Evolutionary conservation across 345 rosid species (phyloP).

Genomic region (Carallia brachiata): DNA sequence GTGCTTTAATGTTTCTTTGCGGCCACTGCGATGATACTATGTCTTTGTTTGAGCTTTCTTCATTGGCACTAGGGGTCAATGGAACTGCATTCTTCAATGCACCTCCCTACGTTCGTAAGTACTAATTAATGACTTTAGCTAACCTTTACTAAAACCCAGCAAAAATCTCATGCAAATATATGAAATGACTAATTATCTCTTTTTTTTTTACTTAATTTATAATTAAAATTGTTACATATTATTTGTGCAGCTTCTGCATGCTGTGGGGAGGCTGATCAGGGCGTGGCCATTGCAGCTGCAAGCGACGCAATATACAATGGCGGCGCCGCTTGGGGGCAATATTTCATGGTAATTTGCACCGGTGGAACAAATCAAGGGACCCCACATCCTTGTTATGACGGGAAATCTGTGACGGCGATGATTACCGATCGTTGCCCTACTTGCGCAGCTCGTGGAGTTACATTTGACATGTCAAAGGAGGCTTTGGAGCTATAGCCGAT

Average conservation of each 20-base stretch:
- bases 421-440: not conserved
- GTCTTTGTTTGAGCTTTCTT: not conserved
- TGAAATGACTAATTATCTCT: no score
- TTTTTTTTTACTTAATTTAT: no score
- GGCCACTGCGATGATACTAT: not conserved
- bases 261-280: not conserved
- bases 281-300: not conserved
- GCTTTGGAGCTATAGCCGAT: not conserved
- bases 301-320: not conserved
- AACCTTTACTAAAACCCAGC: no score
- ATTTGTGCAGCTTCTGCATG: conserved; percentile 1
- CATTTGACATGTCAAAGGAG: not conserved
- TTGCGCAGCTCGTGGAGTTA: not conserved
- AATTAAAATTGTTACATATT: no score
- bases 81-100: not conserved
- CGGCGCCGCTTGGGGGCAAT: conserved; percentile 6
- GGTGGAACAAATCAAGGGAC: not conserved
- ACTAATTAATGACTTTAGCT: no score
- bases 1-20: not conserved
- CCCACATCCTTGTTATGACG: not conserved
- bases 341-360: not conserved
- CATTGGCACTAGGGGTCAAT: not conserved
- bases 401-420: not conserved
- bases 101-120: not conserved
- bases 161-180: no score